These are phyloP conservation scores for Grosmannia penicillata DNA, from an alignment of 2,329 filamentous ascomycete species.

Conservation along the genomic window DNA sequence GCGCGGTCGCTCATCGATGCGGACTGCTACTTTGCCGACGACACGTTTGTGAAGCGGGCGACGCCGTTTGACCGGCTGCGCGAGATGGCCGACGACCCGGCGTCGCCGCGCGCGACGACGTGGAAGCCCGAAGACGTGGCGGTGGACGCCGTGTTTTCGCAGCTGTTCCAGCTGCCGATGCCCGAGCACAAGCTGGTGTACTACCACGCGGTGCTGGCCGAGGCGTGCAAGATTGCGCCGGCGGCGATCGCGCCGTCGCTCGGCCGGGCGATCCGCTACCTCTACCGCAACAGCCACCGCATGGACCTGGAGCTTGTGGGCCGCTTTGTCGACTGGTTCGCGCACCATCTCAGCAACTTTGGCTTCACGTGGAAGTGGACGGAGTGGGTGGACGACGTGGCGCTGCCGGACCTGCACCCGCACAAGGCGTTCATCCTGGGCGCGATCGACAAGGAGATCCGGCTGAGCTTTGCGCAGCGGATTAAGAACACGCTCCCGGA, in stretches of 20 bases:
- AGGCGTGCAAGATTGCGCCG: slow-evolving; percentile 89
- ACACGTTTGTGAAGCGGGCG: slow-evolving; percentile 84
- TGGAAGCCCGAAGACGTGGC: slow-evolving; percentile 98
- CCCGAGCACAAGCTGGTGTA: slow-evolving; percentile 92
- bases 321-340: slow-evolving; percentile 93
- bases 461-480: slow-evolving; percentile 86
- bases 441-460: slow-evolving; percentile 89
- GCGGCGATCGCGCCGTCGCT: slow-evolving; percentile 92
- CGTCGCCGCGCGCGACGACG: slow-evolving; percentile 54
- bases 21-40: slow-evolving; percentile 83
- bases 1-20: slow-evolving; percentile 86
- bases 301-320: slow-evolving; percentile 80
- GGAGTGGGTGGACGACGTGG: slow-evolving; percentile 84
- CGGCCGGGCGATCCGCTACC: slow-evolving; percentile 78
- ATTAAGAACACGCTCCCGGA: slow-evolving; percentile 88
- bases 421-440: slow-evolving; percentile 88
- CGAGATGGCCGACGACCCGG: slow-evolving; percentile 36
- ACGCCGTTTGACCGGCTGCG: slow-evolving; percentile 84
- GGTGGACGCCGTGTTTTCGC: slow-evolving; percentile 95
- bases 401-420: slow-evolving; percentile 62
- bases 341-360: slow-evolving; percentile 96
- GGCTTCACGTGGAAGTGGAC: slow-evolving; percentile 99
- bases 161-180: slow-evolving; percentile 73
- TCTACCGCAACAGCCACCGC: slow-evolving; percentile 68
- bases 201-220: slow-evolving; percentile 88